Base-by-base conservation (phyloP, 257 asterid genomes). In the Solanum pimpinellifolium region DNA sequence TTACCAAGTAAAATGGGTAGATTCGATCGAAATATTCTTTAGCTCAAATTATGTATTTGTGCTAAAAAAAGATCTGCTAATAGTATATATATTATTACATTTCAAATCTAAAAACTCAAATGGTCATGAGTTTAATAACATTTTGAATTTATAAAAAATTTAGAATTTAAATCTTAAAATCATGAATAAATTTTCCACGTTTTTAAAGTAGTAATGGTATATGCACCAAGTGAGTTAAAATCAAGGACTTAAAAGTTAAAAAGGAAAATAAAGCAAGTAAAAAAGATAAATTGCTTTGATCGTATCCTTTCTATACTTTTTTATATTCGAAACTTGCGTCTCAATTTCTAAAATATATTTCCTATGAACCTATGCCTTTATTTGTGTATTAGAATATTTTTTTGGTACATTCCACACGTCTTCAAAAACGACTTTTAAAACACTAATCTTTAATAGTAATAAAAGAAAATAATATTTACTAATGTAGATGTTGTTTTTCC, bases 281-380 rank as follows among this genome's bases (percentile, higher is more conserved):
- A 78, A 46, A 78, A 46, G 41, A 47, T 65, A 1, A 29, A 5
- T 29, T 47, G 85, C 29, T 80, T 80, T 80, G 85, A 29, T 80
- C 1, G 39, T 35, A 1, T 35, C 1, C 9, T 44, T 14, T 9
- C 13, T 16, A 52, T 16, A 52, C 7, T 3, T 52, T 16, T 52
- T 16, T 1, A 52, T 0, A 9, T 52, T 2, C 4, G 0, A 16
- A 3, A 16, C 10, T 52, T 16, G 0, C 2, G 0, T 9, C 4
- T 6, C 4, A 52, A 52, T 6, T 52, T 52, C 0, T 16, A 52
- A 3, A 52, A 52, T 3, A 0, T 52, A 52, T 1, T 0, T 52
- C 2, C 0, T 52, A 52, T 52, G 9, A 2, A 52, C 6, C 23
- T 52, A 52, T 9, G 0, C 2, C 0, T 49, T 52, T 52, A 16